A percentile compares a stretch with the other conserved stretches of the same genome.
phyloP scores from a whole-genome alignment of 2,329 filamentous ascomycete genomes.

The Trichoderma harzianum region DNA sequence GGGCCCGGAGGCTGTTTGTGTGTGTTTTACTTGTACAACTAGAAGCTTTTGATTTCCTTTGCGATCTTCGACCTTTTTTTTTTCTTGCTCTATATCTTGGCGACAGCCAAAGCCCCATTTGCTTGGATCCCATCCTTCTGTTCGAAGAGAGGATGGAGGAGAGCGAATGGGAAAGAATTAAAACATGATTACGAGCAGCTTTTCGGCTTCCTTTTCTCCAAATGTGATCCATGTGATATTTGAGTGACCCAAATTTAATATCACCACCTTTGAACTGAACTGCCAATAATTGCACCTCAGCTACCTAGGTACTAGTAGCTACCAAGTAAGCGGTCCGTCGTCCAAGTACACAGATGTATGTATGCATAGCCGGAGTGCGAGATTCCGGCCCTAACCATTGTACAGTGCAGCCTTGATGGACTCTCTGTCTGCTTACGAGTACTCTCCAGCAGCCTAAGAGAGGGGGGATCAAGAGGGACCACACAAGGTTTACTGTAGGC shows the following conservation, averaged over 20 bases:
- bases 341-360: neutral
- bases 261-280: neutral
- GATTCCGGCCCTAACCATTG: neutral
- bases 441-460: neutral
- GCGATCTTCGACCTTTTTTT: constrained; percentile 8
- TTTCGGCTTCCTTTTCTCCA: neutral
- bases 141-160: neutral
- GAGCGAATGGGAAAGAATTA: constrained; percentile 2
- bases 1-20: constrained; percentile 24
- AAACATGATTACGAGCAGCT: neutral
- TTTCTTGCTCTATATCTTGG: constrained; percentile 8
- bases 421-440: neutral
- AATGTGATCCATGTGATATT: neutral
- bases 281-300: neutral
- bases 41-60: constrained; percentile 22
- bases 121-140: neutral
- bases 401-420: neutral
- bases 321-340: neutral
- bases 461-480: neutral
- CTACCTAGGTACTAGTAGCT: neutral
- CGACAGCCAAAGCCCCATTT: neutral
- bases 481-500: neutral
- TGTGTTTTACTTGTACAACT: constrained; percentile 32
- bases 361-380: neutral
- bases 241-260: neutral